Base-by-base conservation (phyloP, 2,329 filamentous ascomycete genomes). In the Leptographium procerum region DNA sequence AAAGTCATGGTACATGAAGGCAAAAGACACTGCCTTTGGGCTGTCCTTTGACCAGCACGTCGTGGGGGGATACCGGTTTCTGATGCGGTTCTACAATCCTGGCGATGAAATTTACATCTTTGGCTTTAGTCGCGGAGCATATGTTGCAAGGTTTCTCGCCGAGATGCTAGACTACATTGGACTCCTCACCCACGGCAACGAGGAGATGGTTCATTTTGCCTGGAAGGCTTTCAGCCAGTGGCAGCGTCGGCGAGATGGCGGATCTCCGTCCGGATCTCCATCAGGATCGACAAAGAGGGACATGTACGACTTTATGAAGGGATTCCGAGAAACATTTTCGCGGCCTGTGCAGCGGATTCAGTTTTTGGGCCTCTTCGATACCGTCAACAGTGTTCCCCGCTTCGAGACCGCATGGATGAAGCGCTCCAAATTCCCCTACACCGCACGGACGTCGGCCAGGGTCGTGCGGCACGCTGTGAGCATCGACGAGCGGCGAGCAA, bases 141-240 rank as follows among this genome's bases (percentile, higher is more conserved):
- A 89, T 65, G 86, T 87, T 50, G 87, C 86, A 0, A 81, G 86
- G 3, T 89, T 89, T 65, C 72, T 90, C 0, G 88, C 89, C 0
- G 88, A 94, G 67, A 92, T 92, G 89, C 77, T 94, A 8, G 88
- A 94, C 66, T 85, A 88, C 64, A 84, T 94, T 57, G 89, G 90
- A 1, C 76, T 95, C 0, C 76, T 95, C 16, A 86, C 85, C 14
- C 85, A 88, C 56, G 89, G 89, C 13, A 95, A 95, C 65, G 88
- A 95, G 66, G 89, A 94, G 64, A 86, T 94, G 84, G 84, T 89
- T 56, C 77, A 80, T 4, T 95, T 95, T 68, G 89, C 88, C 0
- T 94, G 89, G 88, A 91, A 88, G 68, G 85, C 86, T 0, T 91
- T 90, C 65, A 80, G 85, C 9, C 83, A 85, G 67, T 90, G 86